These are phyloP conservation scores for Metrosideros polymorpha DNA, from an alignment of 441 rosid species.

Conservation along the genomic window DNA sequence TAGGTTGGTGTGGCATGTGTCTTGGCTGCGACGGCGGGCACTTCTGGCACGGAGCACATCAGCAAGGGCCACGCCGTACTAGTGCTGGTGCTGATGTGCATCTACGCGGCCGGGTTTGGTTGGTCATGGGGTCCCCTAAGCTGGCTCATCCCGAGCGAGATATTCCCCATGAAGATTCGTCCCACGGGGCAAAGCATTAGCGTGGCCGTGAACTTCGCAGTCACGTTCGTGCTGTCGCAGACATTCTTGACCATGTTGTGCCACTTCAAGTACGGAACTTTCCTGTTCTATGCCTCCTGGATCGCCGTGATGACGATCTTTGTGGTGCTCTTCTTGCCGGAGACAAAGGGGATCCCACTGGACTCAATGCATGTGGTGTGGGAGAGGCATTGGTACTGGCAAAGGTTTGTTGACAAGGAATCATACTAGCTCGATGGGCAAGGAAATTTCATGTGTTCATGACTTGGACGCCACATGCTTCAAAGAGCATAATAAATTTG, in stretches of 20 bases:
- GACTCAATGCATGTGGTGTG: slow-evolving; percentile 63
- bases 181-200: slow-evolving; percentile 75
- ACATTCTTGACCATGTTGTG: slow-evolving; percentile 70
- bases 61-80: slow-evolving; percentile 31
- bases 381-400: slow-evolving; percentile 81
- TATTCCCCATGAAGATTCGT: slow-evolving; percentile 68
- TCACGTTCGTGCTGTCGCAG: slow-evolving; percentile 59
- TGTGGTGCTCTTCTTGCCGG: slow-evolving; percentile 55
- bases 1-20: slow-evolving; percentile 44
- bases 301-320: slow-evolving; percentile 55
- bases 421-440: background rate
- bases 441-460: background rate
- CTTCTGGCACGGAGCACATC: slow-evolving; percentile 35
- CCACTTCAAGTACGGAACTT: slow-evolving; percentile 57
- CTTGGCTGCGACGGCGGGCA: slow-evolving; percentile 37
- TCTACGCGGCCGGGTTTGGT: slow-evolving; percentile 74
- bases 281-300: slow-evolving; percentile 79
- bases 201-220: slow-evolving; percentile 52
- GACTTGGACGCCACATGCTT: background rate
- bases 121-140: slow-evolving; percentile 90
- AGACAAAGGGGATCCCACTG: slow-evolving; percentile 66
- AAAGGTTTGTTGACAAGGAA: slow-evolving; percentile 24
- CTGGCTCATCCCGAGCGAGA: slow-evolving; percentile 84
- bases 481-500: background rate
- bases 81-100: slow-evolving; percentile 50